A percentile compares a stretch with the other conserved stretches of the same genome.
Conservation (phyloP, 2,329 filamentous ascomycete species). For the Tolypocladium amazonense region DNA sequence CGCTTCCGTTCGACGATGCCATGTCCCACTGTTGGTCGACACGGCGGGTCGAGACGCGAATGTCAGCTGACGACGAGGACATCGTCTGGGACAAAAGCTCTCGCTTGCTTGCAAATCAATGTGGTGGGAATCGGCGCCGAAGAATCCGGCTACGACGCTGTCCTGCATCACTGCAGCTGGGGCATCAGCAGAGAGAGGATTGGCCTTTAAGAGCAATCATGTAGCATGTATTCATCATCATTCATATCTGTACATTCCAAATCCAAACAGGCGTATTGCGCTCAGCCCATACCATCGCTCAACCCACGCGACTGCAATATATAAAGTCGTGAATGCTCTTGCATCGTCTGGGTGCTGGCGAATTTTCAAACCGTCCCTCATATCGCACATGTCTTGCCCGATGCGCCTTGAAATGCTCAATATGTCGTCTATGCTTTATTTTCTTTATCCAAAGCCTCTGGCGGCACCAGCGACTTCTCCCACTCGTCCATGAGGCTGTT, state of each 20-base stretch:
- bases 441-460: slow-evolving; percentile 19
- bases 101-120: too few relatives aligned
- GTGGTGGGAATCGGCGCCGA: too few relatives aligned
- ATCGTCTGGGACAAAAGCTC: too few relatives aligned
- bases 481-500: slow-evolving; percentile 81
- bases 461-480: slow-evolving; percentile 50
- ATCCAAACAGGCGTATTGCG: too few relatives aligned
- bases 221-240: slow-evolving; percentile 1
- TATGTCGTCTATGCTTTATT: slow-evolving; percentile 14
- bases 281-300: too few relatives aligned
- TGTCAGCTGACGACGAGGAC: too few relatives aligned
- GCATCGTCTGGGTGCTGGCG: neutral
- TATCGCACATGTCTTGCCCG: neutral
- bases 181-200: neutral
- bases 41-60: too few relatives aligned
- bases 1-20: too few relatives aligned
- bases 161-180: too few relatives aligned
- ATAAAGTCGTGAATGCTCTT: neutral
- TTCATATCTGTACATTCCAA: slow-evolving; percentile 7
- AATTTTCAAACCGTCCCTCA: neutral
- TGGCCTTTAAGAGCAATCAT: neutral
- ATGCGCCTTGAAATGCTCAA: neutral
- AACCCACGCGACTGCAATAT: neutral
- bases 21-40: too few relatives aligned
- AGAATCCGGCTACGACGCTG: too few relatives aligned